Conservation (phyloP, 148 eudicot species). For the Chenopodium quinoa region DNA sequence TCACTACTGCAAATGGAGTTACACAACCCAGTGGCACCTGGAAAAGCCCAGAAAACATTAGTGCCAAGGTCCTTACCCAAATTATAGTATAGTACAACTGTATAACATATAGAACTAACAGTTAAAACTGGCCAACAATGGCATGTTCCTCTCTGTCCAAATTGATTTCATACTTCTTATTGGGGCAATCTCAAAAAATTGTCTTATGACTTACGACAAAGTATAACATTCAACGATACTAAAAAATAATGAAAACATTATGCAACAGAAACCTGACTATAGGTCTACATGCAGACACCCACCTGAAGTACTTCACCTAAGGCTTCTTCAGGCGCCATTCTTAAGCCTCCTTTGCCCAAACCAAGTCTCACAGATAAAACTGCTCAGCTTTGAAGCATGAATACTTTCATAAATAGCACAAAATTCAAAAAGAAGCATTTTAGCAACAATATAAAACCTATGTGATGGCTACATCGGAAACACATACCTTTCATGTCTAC, state of each 20-base stretch:
- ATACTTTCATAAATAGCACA: slow-evolving; percentile 33
- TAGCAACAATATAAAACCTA: background rate
- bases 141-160: background rate
- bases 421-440: background rate
- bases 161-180: background rate
- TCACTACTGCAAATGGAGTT: slow-evolving; percentile 83
- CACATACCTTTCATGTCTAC: slow-evolving; percentile 81
- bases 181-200: background rate
- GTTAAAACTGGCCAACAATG: background rate
- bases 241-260: background rate
- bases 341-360: slow-evolving; percentile 89
- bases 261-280: background rate
- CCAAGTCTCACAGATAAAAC: slow-evolving; percentile 97
- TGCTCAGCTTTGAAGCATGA: slow-evolving; percentile 51
- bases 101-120: background rate
- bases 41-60: slow-evolving; percentile 25
- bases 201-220: background rate
- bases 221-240: background rate
- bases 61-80: slow-evolving; percentile 11
- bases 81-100: background rate
- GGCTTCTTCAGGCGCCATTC: slow-evolving; percentile 98
- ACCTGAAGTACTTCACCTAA: slow-evolving; percentile 82
- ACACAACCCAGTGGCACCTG: slow-evolving; percentile 96
- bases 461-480: background rate
- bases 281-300: slow-evolving; percentile 15